A percentile compares a stretch with the other conserved stretches of the same genome.
Evolutionary conservation across 1,284 basidiomycete species (phyloP).

Genomic region (Filobasidium uniguttulatum): DNA sequence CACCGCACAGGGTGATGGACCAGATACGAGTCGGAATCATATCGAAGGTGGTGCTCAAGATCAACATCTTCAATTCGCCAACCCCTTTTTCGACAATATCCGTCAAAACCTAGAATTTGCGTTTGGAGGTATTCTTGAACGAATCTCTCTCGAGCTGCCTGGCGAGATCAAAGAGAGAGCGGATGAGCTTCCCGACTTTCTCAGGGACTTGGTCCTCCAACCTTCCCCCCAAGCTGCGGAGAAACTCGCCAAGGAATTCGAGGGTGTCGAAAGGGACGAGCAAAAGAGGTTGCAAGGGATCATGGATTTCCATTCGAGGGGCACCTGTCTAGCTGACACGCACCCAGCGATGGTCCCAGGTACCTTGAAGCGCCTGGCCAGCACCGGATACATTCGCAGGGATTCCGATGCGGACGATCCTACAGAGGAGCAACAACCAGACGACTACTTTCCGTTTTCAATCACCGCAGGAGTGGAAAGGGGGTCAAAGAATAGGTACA

Average conservation of each 20-base stretch:
- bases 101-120: slow-evolving; percentile 85
- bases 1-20: neutral
- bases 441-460: slow-evolving; percentile 58
- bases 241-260: slow-evolving; percentile 76
- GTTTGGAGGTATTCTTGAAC: slow-evolving; percentile 64
- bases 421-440: neutral
- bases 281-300: slow-evolving; percentile 76
- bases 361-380: slow-evolving; percentile 3
- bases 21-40: neutral
- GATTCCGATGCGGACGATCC: slow-evolving; percentile 12
- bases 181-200: slow-evolving; percentile 64
- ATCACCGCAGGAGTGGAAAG: slow-evolving; percentile 94
- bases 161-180: slow-evolving; percentile 49
- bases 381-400: slow-evolving; percentile 13
- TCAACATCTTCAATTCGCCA: slow-evolving; percentile 42
- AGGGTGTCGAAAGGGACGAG: slow-evolving; percentile 77
- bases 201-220: slow-evolving; percentile 56
- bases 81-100: slow-evolving; percentile 89
- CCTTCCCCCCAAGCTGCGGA: slow-evolving; percentile 42
- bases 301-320: slow-evolving; percentile 72
- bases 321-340: slow-evolving; percentile 16
- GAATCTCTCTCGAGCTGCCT: slow-evolving; percentile 63
- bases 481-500: slow-evolving; percentile 79
- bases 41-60: too few relatives aligned
- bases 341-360: slow-evolving; percentile 4